Percentiles rank a stretch among this genome's conserved stretches.
Evolutionary conservation across 208 protist species (phyloP).

Genomic region (Tritrichomonas foetus): DNA sequence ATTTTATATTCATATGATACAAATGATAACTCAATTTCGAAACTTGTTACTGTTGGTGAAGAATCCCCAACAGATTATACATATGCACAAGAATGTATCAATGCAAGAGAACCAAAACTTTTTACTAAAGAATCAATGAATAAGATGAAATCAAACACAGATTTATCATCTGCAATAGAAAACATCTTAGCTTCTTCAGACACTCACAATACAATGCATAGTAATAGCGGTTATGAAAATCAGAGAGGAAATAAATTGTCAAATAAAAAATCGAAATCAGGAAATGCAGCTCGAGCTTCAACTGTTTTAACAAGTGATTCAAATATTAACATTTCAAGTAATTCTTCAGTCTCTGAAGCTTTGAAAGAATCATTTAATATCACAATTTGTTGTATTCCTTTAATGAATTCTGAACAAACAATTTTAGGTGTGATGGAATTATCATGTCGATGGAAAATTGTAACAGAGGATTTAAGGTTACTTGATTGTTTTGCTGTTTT

Average conservation of each 20-base stretch:
- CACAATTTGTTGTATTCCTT: constrained; percentile 28
- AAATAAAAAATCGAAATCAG: neutral
- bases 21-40: neutral
- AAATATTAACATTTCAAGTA: no score
- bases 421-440: neutral
- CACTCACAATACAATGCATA: neutral
- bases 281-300: neutral
- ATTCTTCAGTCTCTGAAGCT: no score
- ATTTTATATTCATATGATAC: neutral
- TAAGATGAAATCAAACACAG: neutral
- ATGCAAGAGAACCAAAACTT: neutral
- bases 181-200: neutral
- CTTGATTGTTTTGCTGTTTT: neutral
- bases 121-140: neutral
- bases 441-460: neutral
- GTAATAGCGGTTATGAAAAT: neutral
- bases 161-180: neutral
- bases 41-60: neutral
- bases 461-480: neutral
- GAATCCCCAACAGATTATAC: neutral
- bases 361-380: no score
- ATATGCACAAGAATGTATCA: neutral
- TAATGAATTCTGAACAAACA: neutral
- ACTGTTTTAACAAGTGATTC: neutral
- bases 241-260: neutral